Evolutionary conservation across 2,329 filamentous ascomycete genomes (phyloP).

Genomic region (Fusarium tanahbumbuense): DNA sequence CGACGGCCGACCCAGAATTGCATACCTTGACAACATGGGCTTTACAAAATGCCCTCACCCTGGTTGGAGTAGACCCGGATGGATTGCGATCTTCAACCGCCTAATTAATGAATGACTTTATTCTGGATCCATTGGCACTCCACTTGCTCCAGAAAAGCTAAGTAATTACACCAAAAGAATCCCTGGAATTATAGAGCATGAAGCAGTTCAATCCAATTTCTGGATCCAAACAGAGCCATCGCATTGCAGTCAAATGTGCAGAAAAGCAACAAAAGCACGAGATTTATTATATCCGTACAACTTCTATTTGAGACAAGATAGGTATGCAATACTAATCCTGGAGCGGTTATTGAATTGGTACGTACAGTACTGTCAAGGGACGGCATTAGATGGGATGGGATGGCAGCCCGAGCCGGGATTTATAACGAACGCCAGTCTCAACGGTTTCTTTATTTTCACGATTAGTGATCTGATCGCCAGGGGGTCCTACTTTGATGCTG

Average conservation of each 20-base stretch:
- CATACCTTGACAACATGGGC: constrained; percentile 24
- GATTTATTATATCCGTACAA: background rate
- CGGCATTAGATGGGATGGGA: background rate
- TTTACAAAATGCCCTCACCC: constrained; percentile 22
- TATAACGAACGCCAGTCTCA: constrained; percentile 23
- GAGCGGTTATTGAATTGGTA: background rate
- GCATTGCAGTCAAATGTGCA: background rate
- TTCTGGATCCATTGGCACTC: background rate
- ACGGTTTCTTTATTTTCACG: constrained; percentile 33
- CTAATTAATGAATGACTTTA: constrained; percentile 13
- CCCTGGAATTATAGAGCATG: background rate
- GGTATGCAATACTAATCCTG: background rate
- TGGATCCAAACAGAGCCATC: background rate
- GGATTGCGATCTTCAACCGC: constrained; percentile 36
- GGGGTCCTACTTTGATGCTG: constrained; percentile 10
- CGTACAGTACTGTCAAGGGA: background rate
- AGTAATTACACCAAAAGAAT: background rate
- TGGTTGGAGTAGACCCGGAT: constrained; percentile 4
- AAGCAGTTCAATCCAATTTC: background rate
- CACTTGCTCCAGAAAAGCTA: background rate
- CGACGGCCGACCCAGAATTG: constrained; percentile 7
- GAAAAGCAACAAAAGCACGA: background rate
- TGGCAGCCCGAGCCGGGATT: constrained; percentile 1
- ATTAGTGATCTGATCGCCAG: constrained; percentile 48
- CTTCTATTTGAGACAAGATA: background rate